Percentiles rank a stretch among this genome's conserved stretches.
Conservation (phyloP, 1,284 basidiomycete species). For the Salmacisia buchloeana region DNA sequence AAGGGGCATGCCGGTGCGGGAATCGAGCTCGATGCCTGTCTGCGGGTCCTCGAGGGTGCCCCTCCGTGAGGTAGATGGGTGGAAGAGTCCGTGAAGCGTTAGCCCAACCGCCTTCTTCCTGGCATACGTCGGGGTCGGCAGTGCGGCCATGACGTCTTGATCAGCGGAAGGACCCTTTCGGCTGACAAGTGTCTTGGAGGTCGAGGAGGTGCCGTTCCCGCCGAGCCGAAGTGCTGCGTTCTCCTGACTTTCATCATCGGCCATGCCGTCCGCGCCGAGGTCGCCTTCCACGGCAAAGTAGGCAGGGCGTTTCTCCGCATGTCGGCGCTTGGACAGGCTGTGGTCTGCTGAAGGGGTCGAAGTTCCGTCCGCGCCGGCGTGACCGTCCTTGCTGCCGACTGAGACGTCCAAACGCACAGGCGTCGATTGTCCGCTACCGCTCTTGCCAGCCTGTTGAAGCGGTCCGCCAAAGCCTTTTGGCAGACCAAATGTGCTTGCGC, state of each 20-base stretch:
- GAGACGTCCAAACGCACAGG: neutral
- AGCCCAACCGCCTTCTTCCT: neutral
- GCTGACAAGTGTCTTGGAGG: neutral
- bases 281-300: neutral
- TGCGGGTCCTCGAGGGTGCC: neutral
- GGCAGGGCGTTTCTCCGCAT: neutral
- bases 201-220: neutral
- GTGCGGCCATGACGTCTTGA: too few species aligned
- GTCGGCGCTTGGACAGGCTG: neutral
- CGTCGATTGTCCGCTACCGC: neutral
- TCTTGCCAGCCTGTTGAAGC: neutral
- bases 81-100: neutral
- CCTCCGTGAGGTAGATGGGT: neutral
- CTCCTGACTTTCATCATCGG: neutral
- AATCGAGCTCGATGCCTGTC: neutral
- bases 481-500: neutral
- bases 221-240: too few species aligned
- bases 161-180: too few species aligned
- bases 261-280: neutral
- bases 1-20: slow-evolving; percentile 1
- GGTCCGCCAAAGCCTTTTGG: neutral
- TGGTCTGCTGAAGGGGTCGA: neutral
- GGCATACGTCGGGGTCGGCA: too few species aligned
- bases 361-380: neutral
- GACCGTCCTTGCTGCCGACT: neutral